Evolutionary conservation across 139 green algal species (phyloP), one percentile per base, ranked within the genome.

Genomic region (Mychonastes homosphaera): DNA sequence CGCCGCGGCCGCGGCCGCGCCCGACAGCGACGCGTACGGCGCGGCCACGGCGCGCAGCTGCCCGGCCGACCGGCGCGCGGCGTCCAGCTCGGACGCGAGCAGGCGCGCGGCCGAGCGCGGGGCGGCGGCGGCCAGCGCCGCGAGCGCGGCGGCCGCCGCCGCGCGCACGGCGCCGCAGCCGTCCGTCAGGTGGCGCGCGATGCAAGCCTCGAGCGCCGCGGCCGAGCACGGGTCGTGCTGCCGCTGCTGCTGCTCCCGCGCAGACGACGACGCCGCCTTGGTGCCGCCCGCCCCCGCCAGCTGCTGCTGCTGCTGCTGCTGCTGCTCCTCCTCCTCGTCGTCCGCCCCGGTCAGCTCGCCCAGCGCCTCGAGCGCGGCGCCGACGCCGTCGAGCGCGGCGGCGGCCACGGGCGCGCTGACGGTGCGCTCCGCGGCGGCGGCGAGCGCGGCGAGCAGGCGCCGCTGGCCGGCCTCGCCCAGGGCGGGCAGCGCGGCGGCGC

Each of bases 381-480:
- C 67, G 36, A 84, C 58, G 3, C 64, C 69, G 58, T 91, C 79
- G 39, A 94, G 63, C 2, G 72, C 55, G 9, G 53, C 53, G 4
- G 56, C 21, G 26, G 57, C 52, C 6, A 58, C 40, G 7, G 62
- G 62, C 1, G 62, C 43, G 0, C 44, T 53, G 8, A 69, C 62
- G 27, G 51, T 45, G 13, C 36, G 26, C 27, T 74, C 55, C 40
- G 49, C 52, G 27, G 58, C 47, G 29, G 32, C 27, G 24, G 64
- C 62, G 43, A 94, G 63, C 27, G 56, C 55, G 38, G 81, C 64
- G 32, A 87, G 58, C 59, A 95, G 63, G 48, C 65, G 44, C 10
- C 78, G 59, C 72, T 90, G 82, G 1, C 62, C 71, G 13, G 62
- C 53, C 71, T 95, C 87, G 9, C 70, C 67, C 71, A 95, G 72